Evolutionary conservation across 1,284 basidiomycete species (phyloP).

Genomic region (Melampsora larici-populina): DNA sequence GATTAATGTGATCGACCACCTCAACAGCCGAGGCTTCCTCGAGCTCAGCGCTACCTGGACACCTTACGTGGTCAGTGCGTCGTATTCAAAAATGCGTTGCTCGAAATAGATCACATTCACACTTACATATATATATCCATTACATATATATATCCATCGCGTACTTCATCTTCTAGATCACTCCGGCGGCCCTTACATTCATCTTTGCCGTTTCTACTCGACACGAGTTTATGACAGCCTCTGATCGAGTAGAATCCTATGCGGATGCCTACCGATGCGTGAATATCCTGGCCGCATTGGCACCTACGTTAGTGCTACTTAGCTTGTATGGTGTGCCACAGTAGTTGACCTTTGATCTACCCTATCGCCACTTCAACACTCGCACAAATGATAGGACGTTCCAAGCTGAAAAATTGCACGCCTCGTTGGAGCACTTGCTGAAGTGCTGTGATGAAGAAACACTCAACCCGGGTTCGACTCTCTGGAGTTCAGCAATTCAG

Average conservation of each 20-base stretch:
- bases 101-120: neutral
- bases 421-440: neutral
- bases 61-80: conserved; percentile 6
- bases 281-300: conserved; percentile 7
- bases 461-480: neutral
- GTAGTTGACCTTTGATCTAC: too few species aligned
- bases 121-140: neutral
- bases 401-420: neutral
- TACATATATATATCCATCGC: neutral
- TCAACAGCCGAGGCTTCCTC: neutral
- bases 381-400: neutral
- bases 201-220: neutral
- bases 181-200: conserved; percentile 11
- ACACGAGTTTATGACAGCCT: neutral
- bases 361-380: too few species aligned
- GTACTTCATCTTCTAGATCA: neutral
- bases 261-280: conserved; percentile 22
- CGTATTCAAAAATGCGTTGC: neutral
- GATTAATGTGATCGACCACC: conserved; percentile 16
- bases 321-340: too few species aligned
- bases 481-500: neutral
- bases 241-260: conserved; percentile 11
- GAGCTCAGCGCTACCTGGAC: conserved; percentile 12
- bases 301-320: neutral
- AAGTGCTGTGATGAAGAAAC: neutral